Evolutionary conservation across 805 yeast species (phyloP).

Genomic region (Wickerhamiella kazuoi): DNA sequence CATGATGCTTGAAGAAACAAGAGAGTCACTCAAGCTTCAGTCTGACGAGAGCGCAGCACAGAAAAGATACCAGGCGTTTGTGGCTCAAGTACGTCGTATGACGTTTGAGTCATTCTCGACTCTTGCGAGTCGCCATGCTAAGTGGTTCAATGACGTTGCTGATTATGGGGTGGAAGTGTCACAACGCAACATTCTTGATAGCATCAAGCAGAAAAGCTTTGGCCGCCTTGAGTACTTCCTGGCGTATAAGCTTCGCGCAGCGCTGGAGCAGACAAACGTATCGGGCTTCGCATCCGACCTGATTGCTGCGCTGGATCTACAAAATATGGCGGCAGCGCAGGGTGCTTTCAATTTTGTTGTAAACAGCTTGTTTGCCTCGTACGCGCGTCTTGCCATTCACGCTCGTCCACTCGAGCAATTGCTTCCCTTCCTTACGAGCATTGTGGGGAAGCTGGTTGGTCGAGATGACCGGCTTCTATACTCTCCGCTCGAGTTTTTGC

Average conservation of each 20-base stretch:
- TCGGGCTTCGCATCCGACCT: conserved; percentile 5
- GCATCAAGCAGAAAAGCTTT: not conserved
- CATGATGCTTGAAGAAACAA: not conserved
- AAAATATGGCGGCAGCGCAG: not conserved
- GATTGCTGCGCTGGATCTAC: conserved; percentile 4
- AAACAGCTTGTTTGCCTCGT: conserved; percentile 6
- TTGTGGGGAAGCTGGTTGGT: not conserved
- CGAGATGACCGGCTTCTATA: conserved; percentile 3
- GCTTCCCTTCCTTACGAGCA: conserved; percentile 1
- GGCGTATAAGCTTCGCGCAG: conserved; percentile 1
- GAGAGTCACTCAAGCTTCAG: not conserved
- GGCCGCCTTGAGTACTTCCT: not conserved
- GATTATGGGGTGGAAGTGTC: conserved; percentile 2
- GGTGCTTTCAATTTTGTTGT: conserved; percentile 7
- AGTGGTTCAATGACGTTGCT: conserved; percentile 2
- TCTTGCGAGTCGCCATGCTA: not conserved
- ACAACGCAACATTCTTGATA: conserved; percentile 1
- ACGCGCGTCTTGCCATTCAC: not conserved
- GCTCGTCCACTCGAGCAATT: not conserved
- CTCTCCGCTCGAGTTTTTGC: conserved; percentile 3
- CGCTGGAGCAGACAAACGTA: conserved; percentile 4
- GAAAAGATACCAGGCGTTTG: not conserved
- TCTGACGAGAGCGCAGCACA: not conserved
- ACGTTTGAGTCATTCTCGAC: not conserved
- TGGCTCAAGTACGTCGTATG: not conserved